Evolutionary conservation across 2,329 filamentous ascomycete genomes (phyloP), one percentile per base, ranked within the genome.

Genomic region (Ascochyta viciae-villosae): DNA sequence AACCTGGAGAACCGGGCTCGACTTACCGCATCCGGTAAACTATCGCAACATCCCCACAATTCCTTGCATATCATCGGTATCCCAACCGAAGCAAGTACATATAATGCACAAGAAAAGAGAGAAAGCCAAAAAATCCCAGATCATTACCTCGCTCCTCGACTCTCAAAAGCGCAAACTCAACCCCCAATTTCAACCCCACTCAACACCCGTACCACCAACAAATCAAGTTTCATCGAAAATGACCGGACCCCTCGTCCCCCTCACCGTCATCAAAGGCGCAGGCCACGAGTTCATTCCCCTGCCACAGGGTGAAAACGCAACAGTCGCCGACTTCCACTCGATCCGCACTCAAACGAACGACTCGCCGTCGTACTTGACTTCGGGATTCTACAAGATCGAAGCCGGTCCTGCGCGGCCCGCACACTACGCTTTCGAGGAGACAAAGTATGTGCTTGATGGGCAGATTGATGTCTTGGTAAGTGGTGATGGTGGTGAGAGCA

Each of bases 201-300:
- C 26, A 7, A 7, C 26, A 27, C 7, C 26, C 26, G 26, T 9
- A 27, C 4, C 9, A 6, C 26, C 26, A 6, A 27, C 26, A 27
- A 9, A 31, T 5, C 38, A 40, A 40, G 2, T 19, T 23, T 2
- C 16, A 23, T 1, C n/a, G 19, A 42, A 16, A 50, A 57, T 63
- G 58, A 58, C 59, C 10, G 31, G 12, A 44, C 26, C 29, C 12
- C 63, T 63, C n/a, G 58, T 66, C 13, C 62, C 62, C 26, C 61
- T 66, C 24, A 65, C 62, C 16, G 41, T 66, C 40, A 60, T 65
- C 52, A 66, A 66, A 41, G 64, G 61, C 45, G 64, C 64, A 27
- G 62, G 64, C 45, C 55, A 63, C 23, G 62, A 65, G 31, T 58
- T 53, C 39, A 66, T 66, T 15, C 54, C 54, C 2, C 46, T 66